Percentiles rank a stretch among this genome's conserved stretches.
Evolutionary conservation across 192 early-diverging fungal species (phyloP).

Genomic region (Coemansia sp.): DNA sequence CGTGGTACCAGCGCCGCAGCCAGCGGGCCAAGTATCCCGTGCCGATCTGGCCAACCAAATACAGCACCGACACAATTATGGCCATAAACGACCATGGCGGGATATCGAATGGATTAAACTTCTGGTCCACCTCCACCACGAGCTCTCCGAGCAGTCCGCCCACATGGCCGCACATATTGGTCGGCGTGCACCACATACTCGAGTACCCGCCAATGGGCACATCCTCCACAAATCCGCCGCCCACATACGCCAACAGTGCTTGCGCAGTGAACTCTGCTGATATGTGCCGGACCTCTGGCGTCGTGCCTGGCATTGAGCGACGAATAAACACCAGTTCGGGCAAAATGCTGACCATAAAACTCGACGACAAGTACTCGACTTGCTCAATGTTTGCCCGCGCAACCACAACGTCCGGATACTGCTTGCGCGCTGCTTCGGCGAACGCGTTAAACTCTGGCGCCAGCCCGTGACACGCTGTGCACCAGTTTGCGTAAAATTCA

Average conservation of each 20-base stretch:
- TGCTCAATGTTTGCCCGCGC: conserved; percentile 35
- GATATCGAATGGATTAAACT: conserved; percentile 42
- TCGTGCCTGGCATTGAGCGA: conserved; percentile 16
- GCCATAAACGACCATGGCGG: conserved; percentile 51
- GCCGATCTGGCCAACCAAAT: conserved; percentile 38
- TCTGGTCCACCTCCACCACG: conserved; percentile 28
- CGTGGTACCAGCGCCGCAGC: conserved; percentile 26
- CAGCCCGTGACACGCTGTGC: conserved; percentile 44
- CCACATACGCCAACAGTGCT: conserved; percentile 43
- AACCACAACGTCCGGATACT: conserved; percentile 38
- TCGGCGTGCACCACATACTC: conserved; percentile 48
- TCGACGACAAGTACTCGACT: conserved; percentile 50
- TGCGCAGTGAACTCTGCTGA: conserved; percentile 36
- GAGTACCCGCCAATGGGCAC: conserved; percentile 33
- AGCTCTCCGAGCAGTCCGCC: conserved; percentile 42
- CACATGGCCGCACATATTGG: conserved; percentile 49
- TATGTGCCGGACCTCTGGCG: conserved; percentile 36
- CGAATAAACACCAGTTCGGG: conserved; percentile 43
- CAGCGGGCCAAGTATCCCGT: conserved; percentile 16
- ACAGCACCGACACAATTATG: conserved; percentile 37
- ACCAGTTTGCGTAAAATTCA: conserved; percentile 55
- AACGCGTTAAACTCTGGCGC: conserved; percentile 39
- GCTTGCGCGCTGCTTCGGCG: conserved; percentile 26
- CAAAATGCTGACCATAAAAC: conserved; percentile 46
- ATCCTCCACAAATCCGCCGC: conserved; percentile 31